These are phyloP conservation scores for Macadamia tetraphylla DNA, from an alignment of 164 flowering plant genomes.

Conservation along the genomic window DNA sequence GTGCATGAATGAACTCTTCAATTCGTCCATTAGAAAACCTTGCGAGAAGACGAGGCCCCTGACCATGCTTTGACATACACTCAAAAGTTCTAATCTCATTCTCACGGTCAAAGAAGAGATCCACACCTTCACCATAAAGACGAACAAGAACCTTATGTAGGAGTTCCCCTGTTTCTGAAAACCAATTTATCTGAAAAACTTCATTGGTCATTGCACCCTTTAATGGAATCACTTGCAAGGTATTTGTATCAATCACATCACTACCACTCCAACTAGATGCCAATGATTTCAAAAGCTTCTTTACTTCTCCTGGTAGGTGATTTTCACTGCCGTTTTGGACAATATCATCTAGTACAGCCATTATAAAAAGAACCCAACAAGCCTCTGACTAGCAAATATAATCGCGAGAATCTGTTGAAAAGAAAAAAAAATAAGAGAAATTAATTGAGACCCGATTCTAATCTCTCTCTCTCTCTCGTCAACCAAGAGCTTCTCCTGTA, in stretches of 20 bases:
- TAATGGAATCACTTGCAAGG: neutral
- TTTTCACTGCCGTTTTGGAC: neutral
- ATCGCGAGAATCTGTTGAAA: neutral
- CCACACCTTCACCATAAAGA: neutral
- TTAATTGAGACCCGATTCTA: neutral
- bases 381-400: neutral
- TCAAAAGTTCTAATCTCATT: neutral
- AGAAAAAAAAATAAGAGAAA: neutral
- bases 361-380: neutral
- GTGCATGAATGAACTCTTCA: constrained; percentile 1
- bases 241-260: neutral
- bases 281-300: neutral
- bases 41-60: neutral
- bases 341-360: neutral
- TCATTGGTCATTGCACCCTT: constrained; percentile 1
- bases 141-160: neutral
- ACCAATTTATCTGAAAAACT: neutral
- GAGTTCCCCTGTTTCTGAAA: neutral
- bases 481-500: too few species aligned
- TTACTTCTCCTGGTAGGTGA: neutral
- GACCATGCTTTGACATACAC: constrained; percentile 1
- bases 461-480: too few species aligned
- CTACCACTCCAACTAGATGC: neutral
- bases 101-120: neutral
- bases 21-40: neutral